Evolutionary conservation across 352 stramenopile species (phyloP), one percentile per base, ranked within the genome.

Genomic region (Pythium rishiriense): DNA sequence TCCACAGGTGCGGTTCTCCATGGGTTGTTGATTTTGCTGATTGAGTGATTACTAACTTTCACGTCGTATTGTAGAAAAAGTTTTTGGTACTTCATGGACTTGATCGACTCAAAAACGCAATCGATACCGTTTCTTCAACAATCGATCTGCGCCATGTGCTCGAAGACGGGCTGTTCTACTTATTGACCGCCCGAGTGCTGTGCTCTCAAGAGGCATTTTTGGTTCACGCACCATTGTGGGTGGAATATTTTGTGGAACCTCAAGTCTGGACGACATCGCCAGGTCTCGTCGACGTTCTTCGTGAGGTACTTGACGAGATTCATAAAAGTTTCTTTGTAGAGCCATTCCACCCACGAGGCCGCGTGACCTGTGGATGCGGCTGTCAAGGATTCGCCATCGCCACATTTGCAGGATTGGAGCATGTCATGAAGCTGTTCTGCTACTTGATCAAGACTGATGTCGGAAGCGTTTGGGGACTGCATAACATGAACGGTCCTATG

Each of bases 11-110:
- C 19, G 42, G 25, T 14, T 4, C 4, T 4, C 7, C 3, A 15
- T 17, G 35, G 35, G 35, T n/a, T n/a, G n/a, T n/a, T n/a, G n/a
- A 15, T 42, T 19, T 42, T 42, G 11, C 35, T 42, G 35, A 10
- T 19, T 17, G 41, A 19, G 2, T 47, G 25, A 47, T 11, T 47
- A 26, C n/a, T 47, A 11, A 42, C 10, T 4, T 10, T 24, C 4
- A 47, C 21, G 21, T 59, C 1, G 6, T 9, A n/a, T 47, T 63
- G 33, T 22, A 64, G 57, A 49, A 46, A 50, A 64, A 57, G n/a
- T 64, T 64, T 19, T 15, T 57, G 3, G 8, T 17, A 5, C 22
- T 57, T 9, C 43, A 33, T 37, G 57, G 57, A 0, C 31, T 64
- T 4, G 22, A 25, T n/a, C 26, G 39, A 53, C 21, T 64, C 5